These are phyloP conservation scores for Coprinellus micaceus DNA, from an alignment of 768 basidiomycete species.

Conservation along the genomic window DNA sequence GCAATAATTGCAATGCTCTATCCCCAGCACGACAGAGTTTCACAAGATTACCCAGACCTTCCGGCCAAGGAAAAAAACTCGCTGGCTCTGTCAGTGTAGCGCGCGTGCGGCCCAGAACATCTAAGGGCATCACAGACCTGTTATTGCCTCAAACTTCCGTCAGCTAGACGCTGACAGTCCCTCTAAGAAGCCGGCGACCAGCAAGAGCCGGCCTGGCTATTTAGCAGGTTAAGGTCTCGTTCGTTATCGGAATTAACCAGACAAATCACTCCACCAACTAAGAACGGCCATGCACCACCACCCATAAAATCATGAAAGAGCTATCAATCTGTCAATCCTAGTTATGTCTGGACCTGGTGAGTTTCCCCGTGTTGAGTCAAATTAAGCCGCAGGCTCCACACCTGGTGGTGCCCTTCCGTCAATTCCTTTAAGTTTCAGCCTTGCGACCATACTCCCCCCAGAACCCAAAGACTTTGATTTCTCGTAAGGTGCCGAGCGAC, in stretches of 20 bases:
- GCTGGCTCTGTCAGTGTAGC: slow-evolving; percentile 89
- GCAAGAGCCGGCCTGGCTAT: slow-evolving; percentile 76
- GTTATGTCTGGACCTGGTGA: slow-evolving; percentile 78
- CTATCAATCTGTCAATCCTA: slow-evolving; percentile 79
- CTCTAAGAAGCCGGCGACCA: slow-evolving; percentile 81
- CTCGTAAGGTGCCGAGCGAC: slow-evolving; percentile 77
- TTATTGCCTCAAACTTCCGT: slow-evolving; percentile 88
- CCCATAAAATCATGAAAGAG: slow-evolving; percentile 83
- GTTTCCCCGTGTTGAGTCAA: slow-evolving; percentile 82
- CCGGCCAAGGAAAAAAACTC: slow-evolving; percentile 71
- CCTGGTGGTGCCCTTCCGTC: slow-evolving; percentile 81
- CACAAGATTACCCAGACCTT: slow-evolving; percentile 54
- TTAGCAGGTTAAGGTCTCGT: slow-evolving; percentile 93
- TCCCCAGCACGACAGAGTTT: slow-evolving; percentile 14
- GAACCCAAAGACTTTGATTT: slow-evolving; percentile 87
- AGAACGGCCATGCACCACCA: slow-evolving; percentile 89
- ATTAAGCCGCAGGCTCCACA: slow-evolving; percentile 80
- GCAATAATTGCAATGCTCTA: slow-evolving; percentile 47
- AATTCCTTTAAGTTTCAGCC: slow-evolving; percentile 81
- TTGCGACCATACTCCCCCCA: slow-evolving; percentile 48
- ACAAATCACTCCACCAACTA: slow-evolving; percentile 94
- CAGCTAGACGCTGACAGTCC: slow-evolving; percentile 78
- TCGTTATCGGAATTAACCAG: slow-evolving; percentile 96
- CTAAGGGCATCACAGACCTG: slow-evolving; percentile 91
- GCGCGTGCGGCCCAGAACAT: slow-evolving; percentile 86